Evolutionary conservation across 2,329 filamentous ascomycete genomes (phyloP).

Genomic region (Penicillium paneum): DNA sequence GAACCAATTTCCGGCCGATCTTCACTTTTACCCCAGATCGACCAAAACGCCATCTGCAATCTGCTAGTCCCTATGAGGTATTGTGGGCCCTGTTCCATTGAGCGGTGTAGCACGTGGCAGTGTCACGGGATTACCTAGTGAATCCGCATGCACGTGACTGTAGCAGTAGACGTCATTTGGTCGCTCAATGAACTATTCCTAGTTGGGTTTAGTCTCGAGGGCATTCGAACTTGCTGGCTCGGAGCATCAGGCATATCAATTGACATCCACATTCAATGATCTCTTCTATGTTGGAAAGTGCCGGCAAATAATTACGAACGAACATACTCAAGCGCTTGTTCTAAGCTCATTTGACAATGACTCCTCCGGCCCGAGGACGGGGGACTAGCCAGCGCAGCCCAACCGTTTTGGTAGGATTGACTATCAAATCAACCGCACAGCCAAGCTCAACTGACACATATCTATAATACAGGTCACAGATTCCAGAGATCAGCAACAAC

Average conservation of each 20-base stretch:
- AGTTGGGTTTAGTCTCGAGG: background rate
- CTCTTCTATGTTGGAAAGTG: background rate
- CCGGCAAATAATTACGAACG: background rate
- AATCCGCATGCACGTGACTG: background rate
- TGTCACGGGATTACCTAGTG: slow-evolving; percentile 8
- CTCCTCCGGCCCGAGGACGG: slow-evolving; percentile 29
- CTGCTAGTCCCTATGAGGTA: background rate
- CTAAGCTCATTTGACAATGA: slow-evolving; percentile 22
- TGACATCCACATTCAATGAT: background rate
- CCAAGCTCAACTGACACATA: slow-evolving; percentile 13
- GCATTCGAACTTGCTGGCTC: slow-evolving; percentile 8
- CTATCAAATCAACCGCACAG: background rate
- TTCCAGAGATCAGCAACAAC: slow-evolving; percentile 41
- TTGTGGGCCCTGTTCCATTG: background rate
- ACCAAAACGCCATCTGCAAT: slow-evolving; percentile 1
- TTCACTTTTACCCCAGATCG: slow-evolving; percentile 23
- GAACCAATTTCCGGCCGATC: slow-evolving; percentile 4
- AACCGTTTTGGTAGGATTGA: slow-evolving; percentile 41
- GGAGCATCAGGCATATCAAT: slow-evolving; percentile 2
- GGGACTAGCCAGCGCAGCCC: slow-evolving; percentile 43
- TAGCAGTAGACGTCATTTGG: slow-evolving; percentile 4
- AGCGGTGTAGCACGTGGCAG: slow-evolving; percentile 17
- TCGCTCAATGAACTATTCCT: slow-evolving; percentile 1
- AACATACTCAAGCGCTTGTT: background rate
- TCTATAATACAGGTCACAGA: slow-evolving; percentile 40